phyloP scores from a whole-genome alignment of 352 stramenopile species.

The Phytophthora chlamydospora region DNA sequence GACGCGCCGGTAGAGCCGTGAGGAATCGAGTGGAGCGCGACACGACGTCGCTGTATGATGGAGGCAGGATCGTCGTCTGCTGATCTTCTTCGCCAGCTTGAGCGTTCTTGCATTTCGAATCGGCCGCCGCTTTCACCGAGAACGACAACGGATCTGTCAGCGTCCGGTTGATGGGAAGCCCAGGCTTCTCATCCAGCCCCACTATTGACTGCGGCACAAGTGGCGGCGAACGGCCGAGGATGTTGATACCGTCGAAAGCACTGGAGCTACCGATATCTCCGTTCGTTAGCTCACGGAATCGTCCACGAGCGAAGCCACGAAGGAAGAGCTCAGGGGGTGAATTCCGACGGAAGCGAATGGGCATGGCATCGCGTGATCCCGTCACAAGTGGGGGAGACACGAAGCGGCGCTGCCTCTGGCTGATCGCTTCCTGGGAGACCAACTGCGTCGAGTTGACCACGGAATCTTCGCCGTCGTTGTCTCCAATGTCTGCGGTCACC shows the following conservation, averaged over 20 bases:
- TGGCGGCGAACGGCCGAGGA: conserved; percentile 41
- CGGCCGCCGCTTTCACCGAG: conserved; percentile 6
- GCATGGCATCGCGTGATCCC: conserved; percentile 37
- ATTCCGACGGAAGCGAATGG: conserved; percentile 59
- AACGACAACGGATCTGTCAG: conserved; percentile 19
- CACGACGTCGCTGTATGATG: conserved; percentile 70
- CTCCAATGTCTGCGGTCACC: not conserved
- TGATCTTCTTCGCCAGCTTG: conserved; percentile 13
- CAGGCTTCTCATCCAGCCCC: conserved; percentile 11
- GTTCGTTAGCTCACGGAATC: conserved; percentile 31
- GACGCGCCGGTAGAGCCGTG: conserved; percentile 61
- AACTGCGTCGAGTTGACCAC: conserved; percentile 1
- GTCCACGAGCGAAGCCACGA: conserved; percentile 50
- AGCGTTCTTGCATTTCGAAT: conserved; percentile 1
- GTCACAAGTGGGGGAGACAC: conserved; percentile 67
- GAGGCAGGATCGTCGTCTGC: conserved; percentile 28
- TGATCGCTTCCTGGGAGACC: conserved; percentile 7
- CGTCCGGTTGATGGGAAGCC: conserved; percentile 21
- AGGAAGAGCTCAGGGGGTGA: conserved; percentile 71
- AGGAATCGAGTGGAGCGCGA: conserved; percentile 76
- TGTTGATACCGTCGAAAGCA: conserved; percentile 42
- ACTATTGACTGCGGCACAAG: conserved; percentile 29
- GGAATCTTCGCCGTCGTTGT: conserved; percentile 4
- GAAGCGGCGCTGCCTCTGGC: conserved; percentile 30
- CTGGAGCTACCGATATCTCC: conserved; percentile 15